Evolutionary conservation across 225 moss, liverwort and hornwort species (phyloP).

Genomic region (Pleurozium schreberi): DNA sequence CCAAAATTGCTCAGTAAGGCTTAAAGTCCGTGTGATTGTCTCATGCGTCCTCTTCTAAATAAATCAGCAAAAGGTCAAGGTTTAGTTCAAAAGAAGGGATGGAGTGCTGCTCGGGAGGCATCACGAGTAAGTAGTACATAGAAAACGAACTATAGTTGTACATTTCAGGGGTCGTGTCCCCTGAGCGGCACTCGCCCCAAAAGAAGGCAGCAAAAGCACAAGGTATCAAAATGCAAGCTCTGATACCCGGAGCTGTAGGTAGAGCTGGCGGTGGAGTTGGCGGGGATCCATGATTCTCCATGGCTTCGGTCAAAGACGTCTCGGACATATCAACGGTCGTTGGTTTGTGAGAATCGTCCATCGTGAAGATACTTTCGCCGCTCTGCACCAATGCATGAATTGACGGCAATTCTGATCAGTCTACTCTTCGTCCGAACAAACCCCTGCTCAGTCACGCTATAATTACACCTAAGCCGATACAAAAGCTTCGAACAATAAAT

Average conservation of each 20-base stretch:
- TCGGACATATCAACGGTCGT: neutral
- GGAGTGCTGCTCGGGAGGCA: neutral
- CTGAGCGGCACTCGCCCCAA: neutral
- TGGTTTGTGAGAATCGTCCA: constrained; percentile 11
- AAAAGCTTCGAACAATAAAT: neutral
- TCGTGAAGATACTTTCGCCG: neutral
- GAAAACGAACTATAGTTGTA: neutral
- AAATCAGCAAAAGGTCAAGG: neutral
- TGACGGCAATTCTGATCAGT: neutral
- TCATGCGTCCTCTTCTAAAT: neutral
- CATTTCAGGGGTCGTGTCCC: neutral
- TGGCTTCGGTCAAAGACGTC: neutral
- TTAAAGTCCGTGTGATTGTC: neutral
- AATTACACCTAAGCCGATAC: neutral
- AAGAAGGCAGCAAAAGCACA: neutral
- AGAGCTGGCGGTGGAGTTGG: neutral
- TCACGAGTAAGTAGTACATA: neutral
- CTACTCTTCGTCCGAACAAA: neutral
- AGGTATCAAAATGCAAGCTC: neutral
- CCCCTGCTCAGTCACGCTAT: neutral
- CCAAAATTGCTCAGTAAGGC: neutral
- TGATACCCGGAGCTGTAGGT: constrained; percentile 1
- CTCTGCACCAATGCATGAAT: constrained; percentile 6
- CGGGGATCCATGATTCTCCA: constrained; percentile 1
- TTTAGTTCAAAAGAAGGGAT: neutral